Evolutionary conservation across 2,329 filamentous ascomycete species (phyloP), one percentile per base, ranked within the genome.

Genomic region (Chrysosporium queenslandicum): DNA sequence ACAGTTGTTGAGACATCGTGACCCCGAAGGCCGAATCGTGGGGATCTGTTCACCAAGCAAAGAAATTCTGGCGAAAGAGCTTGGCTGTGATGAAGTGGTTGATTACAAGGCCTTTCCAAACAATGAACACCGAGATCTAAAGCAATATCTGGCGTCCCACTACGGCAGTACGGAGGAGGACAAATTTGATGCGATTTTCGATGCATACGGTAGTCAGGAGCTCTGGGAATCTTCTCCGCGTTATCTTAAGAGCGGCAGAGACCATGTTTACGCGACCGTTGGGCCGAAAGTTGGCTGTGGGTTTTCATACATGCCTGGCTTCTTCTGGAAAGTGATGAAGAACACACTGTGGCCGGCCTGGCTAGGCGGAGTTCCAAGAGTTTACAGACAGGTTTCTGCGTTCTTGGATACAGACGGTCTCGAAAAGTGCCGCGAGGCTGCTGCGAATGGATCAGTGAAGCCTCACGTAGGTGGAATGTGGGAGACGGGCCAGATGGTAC

Each of bases 201-300:
- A 56, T 18, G 54, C 54, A 20, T 53, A 56, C 12, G 54, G 54
- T 16, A 56, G 46, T 12, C 54, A 56, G 40, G 51, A 56, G 11
- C 47, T 56, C 9, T 56, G 54, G 54, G 51, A 50, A 37, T 20
- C 41, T 4, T 50, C 51, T 5, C 11, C 50, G 14, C 34, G 29
- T 6, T 56, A 53, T 36, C 54, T 56, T 7, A 56, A 56, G 30
- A 16, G 25, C 7, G 54, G 54, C 5, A 37, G 25, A 30, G 46
- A 56, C 27, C 54, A 56, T 45, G 39, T 46, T 4, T 56, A 50
- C 23, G 51, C 47, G 16, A 56, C 40, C 5, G 54, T 56, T 32
- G 54, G 54, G 5, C 54, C 54, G 11, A 56, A 53, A 27, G 37
- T 43, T 29, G 47, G 30, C 14, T 23, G 41, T 27, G 39, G 41